Base-by-base conservation (phyloP, 176 grass and related monocot species). In the Themeda triandra region DNA sequence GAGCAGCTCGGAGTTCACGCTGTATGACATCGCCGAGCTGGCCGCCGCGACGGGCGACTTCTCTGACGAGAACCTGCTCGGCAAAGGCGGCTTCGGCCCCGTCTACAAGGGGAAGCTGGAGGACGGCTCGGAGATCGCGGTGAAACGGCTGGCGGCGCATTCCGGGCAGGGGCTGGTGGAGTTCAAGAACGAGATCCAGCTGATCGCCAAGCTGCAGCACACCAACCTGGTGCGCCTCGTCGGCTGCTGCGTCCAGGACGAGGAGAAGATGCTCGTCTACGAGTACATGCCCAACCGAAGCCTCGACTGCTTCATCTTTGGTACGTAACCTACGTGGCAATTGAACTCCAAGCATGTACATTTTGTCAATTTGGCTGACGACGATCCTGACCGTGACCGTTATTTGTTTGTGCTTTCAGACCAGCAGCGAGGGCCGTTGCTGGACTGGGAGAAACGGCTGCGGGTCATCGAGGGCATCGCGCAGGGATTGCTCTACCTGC, bases 231-330 rank as follows among this genome's bases (percentile, higher is more conserved):
- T 94, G n/a, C 88, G 51, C 28, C 92, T 94, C 41, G 2, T 87
- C 0, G 89, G 92, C 0, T 90, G 89, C 78, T 94, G 89, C 80
- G 84, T 94, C 3, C 71, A 91, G 80, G 86, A 82, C 19, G 86
- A 88, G 23, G 90, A 94, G 89, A 94, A 94, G 86, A 28, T 94
- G 71, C 80, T 94, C 0, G 86, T 91, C 0, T 94, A 94, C 63
- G 92, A 94, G 80, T 94, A 87, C 71, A 84, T 92, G 78, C 92
- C 89, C 64, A 90, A 94, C 32, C 71, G 79, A 62, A 94, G 92
- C 79, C 87, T 94, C 0, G 83, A 94, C 70, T 77, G 24, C 64
- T 77, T 90, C 80, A 78, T 94, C 49, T 94, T 92, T 6, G 54
- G 45, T 48, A 17, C 45, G 45, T 14, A 5, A 17, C 14, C 15